Evolutionary conservation across 2,329 filamentous ascomycete species (phyloP).

Genomic region (Cadophora gregata): DNA sequence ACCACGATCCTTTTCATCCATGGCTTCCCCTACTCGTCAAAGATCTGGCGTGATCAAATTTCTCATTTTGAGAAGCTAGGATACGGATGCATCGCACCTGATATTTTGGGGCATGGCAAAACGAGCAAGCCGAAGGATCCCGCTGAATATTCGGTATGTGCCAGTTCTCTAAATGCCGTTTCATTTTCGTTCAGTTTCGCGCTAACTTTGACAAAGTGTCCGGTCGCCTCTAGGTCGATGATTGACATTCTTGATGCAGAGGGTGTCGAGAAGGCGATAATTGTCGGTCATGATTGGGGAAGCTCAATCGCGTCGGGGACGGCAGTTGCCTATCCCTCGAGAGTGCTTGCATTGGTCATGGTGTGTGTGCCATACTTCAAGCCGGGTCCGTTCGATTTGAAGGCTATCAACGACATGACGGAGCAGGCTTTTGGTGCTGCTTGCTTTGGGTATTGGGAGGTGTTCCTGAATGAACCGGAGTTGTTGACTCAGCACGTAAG

Average conservation of each 20-base stretch:
- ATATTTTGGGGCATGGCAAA: not conserved
- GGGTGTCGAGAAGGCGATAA: not conserved
- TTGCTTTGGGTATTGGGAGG: slow-evolving; percentile 11
- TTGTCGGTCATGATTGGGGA: slow-evolving; percentile 9
- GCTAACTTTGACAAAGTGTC: not conserved
- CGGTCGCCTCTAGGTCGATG: not conserved
- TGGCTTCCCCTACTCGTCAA: not conserved
- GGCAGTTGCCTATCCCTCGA: not conserved
- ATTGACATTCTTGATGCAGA: not conserved
- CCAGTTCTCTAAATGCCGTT: not conserved
- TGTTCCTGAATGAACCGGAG: slow-evolving; percentile 4
- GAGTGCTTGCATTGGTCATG: not conserved
- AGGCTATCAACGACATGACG: not conserved
- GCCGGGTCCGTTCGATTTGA: not conserved
- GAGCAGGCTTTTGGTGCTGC: not conserved
- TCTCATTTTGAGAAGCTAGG: not conserved
- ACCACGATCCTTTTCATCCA: slow-evolving; percentile 4
- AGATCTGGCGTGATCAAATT: slow-evolving; percentile 8
- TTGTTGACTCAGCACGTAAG: slow-evolving; percentile 5
- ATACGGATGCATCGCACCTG: not conserved
- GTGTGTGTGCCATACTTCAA: slow-evolving; percentile 2
- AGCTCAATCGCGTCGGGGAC: not conserved
- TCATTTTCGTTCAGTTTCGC: not conserved
- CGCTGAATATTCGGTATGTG: not conserved
- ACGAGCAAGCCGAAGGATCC: not conserved